Conservation (phyloP, 345 rosid species). For the Adansonia digitata region DNA sequence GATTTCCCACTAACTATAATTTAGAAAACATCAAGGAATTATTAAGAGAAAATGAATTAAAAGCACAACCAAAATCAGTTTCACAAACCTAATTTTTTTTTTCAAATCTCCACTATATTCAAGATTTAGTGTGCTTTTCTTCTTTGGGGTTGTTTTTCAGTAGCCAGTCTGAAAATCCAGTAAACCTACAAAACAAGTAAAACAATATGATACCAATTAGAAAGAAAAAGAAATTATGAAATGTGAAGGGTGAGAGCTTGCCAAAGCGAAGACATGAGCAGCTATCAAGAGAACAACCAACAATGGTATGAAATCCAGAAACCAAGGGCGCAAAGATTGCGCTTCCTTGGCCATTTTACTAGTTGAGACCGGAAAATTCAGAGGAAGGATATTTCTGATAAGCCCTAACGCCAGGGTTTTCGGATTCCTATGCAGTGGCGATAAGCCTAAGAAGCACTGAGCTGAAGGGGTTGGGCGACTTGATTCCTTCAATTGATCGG, state of each 20-base stretch:
- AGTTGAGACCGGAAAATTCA: neutral
- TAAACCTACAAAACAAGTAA: neutral
- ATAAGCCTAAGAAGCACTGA: neutral
- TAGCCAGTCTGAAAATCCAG: constrained; percentile 10
- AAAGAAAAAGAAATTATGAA: neutral
- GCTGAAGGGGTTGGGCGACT: neutral
- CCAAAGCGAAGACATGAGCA: constrained; percentile 79
- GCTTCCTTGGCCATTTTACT: constrained; percentile 7
- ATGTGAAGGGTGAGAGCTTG: constrained; percentile 13
- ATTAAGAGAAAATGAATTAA: neutral
- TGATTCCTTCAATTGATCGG: neutral
- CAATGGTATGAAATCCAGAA: constrained; percentile 61
- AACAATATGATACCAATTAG: neutral
- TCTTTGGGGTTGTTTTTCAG: constrained; percentile 7
- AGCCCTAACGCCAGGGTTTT: constrained; percentile 11
- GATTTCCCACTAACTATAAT: neutral
- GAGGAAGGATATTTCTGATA: neutral
- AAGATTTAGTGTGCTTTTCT: constrained; percentile 51
- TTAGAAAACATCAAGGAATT: neutral
- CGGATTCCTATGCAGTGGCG: neutral
- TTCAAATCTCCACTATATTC: neutral
- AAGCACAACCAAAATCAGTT: neutral
- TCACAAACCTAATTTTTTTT: constrained; percentile 6
- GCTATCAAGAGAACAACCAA: constrained; percentile 60
- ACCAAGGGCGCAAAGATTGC: constrained; percentile 49